A percentile compares a stretch with the other conserved stretches of the same genome.
These are phyloP conservation scores for Acmispon strigosus DNA, from an alignment of 306 rosid species.

Conservation along the genomic window DNA sequence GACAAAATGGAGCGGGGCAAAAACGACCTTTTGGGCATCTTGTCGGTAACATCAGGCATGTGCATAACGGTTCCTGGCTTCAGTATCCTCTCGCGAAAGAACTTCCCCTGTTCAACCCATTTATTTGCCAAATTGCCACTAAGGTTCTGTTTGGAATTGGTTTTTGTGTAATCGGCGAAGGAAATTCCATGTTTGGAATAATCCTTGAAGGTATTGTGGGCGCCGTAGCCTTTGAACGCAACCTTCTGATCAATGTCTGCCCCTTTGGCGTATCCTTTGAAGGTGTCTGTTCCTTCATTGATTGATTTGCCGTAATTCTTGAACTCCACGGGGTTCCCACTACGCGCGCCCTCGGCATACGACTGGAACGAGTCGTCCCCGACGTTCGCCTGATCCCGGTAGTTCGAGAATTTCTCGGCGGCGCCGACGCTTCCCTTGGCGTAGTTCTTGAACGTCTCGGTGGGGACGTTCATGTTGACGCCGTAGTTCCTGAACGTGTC, in stretches of 20 bases:
- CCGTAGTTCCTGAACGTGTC: conserved; percentile 59
- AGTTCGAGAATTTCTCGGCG: conserved; percentile 45
- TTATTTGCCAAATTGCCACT: conserved; percentile 44
- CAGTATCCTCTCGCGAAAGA: conserved; percentile 64
- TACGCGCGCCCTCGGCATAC: conserved; percentile 15
- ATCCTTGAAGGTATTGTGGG: conserved; percentile 52
- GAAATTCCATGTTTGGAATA: conserved; percentile 39
- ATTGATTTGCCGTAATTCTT: conserved; percentile 53
- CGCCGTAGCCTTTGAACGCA: conserved; percentile 66
- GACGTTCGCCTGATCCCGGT: conserved; percentile 57
- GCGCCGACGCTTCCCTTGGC: conserved; percentile 45
- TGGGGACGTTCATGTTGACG: conserved; percentile 41
- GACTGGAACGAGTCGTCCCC: conserved; percentile 61
- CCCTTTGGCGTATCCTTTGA: conserved; percentile 56
- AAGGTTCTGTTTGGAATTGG: not conserved
- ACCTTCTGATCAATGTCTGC: conserved; percentile 23
- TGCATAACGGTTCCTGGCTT: conserved; percentile 58
- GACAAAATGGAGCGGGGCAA: conserved; percentile 57
- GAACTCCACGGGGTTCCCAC: conserved; percentile 37
- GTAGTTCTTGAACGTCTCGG: conserved; percentile 48
- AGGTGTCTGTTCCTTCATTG: conserved; percentile 64
- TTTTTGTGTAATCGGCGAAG: conserved; percentile 37
- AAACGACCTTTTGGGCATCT: conserved; percentile 70
- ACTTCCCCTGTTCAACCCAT: conserved; percentile 78
- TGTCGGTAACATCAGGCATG: conserved; percentile 74